phyloP scores from a whole-genome alignment of 176 grass and related monocot genomes.

The Triticum urartu region DNA sequence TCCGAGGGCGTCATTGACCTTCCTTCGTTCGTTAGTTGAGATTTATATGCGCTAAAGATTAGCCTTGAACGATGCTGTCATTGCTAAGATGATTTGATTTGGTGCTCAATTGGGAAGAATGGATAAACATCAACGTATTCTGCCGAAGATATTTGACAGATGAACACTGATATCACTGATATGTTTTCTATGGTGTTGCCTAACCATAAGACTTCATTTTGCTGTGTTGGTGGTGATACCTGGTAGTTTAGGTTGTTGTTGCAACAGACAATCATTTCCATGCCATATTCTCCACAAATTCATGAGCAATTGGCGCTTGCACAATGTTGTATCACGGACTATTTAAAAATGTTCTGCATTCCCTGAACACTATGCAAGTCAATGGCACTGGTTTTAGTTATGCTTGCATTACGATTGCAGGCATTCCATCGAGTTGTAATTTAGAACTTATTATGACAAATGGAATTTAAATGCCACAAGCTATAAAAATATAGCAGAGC shows the following conservation, averaged over 20 bases:
- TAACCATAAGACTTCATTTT: neutral
- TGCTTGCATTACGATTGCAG: neutral
- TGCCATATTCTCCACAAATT: neutral
- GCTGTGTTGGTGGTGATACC: neutral
- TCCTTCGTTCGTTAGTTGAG: neutral
- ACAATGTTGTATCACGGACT: neutral
- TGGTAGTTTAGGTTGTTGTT: neutral
- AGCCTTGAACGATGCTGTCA: conserved; percentile 2
- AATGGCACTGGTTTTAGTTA: neutral
- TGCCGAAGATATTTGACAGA: neutral
- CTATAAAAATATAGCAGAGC: conserved; percentile 5
- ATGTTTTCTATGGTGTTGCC: neutral
- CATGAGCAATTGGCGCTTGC: neutral
- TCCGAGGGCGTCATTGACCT: conserved; percentile 1
- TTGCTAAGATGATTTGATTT: neutral
- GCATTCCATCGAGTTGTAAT: neutral
- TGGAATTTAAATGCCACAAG: neutral
- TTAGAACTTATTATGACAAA: conserved; percentile 5
- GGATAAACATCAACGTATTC: neutral
- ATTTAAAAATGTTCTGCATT: conserved; percentile 7
- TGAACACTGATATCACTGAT: neutral
- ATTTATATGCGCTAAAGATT: neutral
- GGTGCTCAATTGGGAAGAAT: neutral
- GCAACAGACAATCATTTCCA: neutral
- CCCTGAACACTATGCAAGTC: neutral